Evolutionary conservation across 1,139 yeast genomes (phyloP).

Genomic region (Sugiyamaella novakii): DNA sequence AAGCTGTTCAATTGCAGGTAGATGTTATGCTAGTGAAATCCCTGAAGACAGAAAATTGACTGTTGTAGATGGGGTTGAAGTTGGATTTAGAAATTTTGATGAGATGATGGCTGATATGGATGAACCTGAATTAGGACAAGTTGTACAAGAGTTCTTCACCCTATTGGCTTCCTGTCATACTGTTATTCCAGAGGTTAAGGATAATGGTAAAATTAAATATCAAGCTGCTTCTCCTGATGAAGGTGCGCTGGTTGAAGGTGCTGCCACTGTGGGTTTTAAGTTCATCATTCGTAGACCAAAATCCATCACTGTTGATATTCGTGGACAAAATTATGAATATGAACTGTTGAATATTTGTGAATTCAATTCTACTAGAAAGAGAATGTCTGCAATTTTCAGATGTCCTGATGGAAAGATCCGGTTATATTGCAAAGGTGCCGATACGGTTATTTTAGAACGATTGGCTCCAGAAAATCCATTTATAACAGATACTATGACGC

Average conservation of each 20-base stretch:
- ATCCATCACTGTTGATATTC: constrained; percentile 65
- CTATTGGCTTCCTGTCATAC: constrained; percentile 93
- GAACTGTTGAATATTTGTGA: constrained; percentile 91
- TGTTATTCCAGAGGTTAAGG: constrained; percentile 85
- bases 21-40: constrained; percentile 80
- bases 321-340: constrained; percentile 56
- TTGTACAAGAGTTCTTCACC: constrained; percentile 81
- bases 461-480: constrained; percentile 74
- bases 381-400: constrained; percentile 95
- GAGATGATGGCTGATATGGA: constrained; percentile 58
- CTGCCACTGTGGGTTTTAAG: constrained; percentile 82
- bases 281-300: constrained; percentile 86
- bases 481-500: constrained; percentile 78
- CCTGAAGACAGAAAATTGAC: constrained; percentile 88
- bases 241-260: constrained; percentile 98
- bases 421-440: constrained; percentile 96
- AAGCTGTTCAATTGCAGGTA: constrained; percentile 92
- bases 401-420: constrained; percentile 93
- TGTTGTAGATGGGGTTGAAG: constrained; percentile 73
- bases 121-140: constrained; percentile 52
- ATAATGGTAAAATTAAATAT: constrained; percentile 63
- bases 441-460: constrained; percentile 89
- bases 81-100: constrained; percentile 76
- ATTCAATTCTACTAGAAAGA: constrained; percentile 93
- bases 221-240: constrained; percentile 99